Conservation (phyloP, 495 filamentous ascomycete species). For the Tuber calosporum region DNA sequence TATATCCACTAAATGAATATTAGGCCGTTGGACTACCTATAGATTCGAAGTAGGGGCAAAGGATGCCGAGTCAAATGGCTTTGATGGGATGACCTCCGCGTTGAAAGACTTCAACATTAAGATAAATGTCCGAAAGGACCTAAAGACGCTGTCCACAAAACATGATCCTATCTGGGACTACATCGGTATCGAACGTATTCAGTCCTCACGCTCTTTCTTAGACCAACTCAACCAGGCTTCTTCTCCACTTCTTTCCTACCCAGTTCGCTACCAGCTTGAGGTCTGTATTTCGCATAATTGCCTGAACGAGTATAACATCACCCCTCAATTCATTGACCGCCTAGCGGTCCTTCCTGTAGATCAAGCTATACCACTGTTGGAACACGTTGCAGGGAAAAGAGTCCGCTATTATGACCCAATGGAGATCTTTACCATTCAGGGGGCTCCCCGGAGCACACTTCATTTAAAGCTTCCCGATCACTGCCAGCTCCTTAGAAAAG, state of each 20-base stretch:
- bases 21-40: slow-evolving; percentile 62
- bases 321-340: slow-evolving; percentile 55
- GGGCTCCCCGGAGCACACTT: slow-evolving; percentile 35
- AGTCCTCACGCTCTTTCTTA: slow-evolving; percentile 27
- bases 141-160: slow-evolving; percentile 33
- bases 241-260: slow-evolving; percentile 54
- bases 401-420: slow-evolving; percentile 62
- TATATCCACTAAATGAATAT: slow-evolving; percentile 35
- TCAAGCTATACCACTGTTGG: slow-evolving; percentile 53
- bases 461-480: slow-evolving; percentile 54
- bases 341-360: slow-evolving; percentile 50
- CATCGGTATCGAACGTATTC: slow-evolving; percentile 45
- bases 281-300: slow-evolving; percentile 74
- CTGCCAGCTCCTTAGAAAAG: slow-evolving; percentile 67
- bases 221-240: slow-evolving; percentile 42
- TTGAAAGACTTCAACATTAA: slow-evolving; percentile 69
- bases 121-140: slow-evolving; percentile 9
- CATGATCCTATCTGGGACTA: slow-evolving; percentile 51
- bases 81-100: slow-evolving; percentile 48
- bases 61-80: slow-evolving; percentile 35
- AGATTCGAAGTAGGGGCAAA: slow-evolving; percentile 48
- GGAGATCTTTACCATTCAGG: slow-evolving; percentile 57
- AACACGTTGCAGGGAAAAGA: slow-evolving; percentile 56
- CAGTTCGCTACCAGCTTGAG: slow-evolving; percentile 82
- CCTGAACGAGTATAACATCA: slow-evolving; percentile 73